Evolutionary conservation across 805 yeast genomes (phyloP).

Genomic region (Teunomyces barrocoloradensis): DNA sequence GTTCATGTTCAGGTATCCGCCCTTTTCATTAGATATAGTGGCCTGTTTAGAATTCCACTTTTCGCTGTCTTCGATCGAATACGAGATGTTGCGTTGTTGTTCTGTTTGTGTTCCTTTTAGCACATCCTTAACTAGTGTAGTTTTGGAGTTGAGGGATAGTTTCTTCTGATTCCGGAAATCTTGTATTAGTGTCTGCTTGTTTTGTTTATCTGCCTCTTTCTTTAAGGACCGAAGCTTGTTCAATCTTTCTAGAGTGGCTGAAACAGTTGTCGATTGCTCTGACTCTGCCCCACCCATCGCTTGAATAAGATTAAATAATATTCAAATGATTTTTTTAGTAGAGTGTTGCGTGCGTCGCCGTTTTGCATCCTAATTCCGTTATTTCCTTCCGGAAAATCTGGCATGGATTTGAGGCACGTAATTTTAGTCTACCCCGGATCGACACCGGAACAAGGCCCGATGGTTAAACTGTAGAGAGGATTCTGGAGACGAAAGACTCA

Average conservation of each 20-base stretch:
- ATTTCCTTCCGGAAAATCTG: neutral
- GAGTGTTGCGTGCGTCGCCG: neutral
- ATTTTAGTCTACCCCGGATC: neutral
- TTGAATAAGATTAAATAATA: neutral
- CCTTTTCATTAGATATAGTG: slow-evolving; percentile 11
- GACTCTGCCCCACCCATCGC: neutral
- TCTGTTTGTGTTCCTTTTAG: slow-evolving; percentile 1
- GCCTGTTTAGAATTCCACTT: slow-evolving; percentile 51
- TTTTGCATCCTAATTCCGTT: neutral
- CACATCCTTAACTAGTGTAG: slow-evolving; percentile 20
- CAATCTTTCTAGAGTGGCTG: slow-evolving; percentile 7
- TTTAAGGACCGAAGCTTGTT: slow-evolving; percentile 15
- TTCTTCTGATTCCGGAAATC: slow-evolving; percentile 15
- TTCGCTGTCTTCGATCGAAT: slow-evolving; percentile 62
- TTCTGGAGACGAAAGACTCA: neutral
- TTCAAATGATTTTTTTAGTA: neutral
- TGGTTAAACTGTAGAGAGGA: no score
- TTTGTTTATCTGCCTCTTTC: slow-evolving; percentile 14
- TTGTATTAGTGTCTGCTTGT: slow-evolving; percentile 15
- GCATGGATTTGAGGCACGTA: neutral
- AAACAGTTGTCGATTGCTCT: neutral
- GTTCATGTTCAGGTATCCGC: slow-evolving; percentile 48
- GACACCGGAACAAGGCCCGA: neutral
- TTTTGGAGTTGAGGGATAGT: slow-evolving; percentile 26
- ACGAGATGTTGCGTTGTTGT: slow-evolving; percentile 11